Evolutionary conservation across 306 rosid species (phyloP), one percentile per base, ranked within the genome.

Genomic region (Vigna angularis): DNA sequence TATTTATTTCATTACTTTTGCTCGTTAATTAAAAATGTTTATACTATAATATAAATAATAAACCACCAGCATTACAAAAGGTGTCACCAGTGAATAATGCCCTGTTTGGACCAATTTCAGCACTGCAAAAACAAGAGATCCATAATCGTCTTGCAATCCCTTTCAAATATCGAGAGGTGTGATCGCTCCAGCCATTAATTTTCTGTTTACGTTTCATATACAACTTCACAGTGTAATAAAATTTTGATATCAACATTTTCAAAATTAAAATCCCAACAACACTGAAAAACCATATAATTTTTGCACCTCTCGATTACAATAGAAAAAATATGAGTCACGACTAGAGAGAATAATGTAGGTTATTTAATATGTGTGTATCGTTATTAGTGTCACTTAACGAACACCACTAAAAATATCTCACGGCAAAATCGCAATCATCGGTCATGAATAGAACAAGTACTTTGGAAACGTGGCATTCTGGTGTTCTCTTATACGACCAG

Each of bases 121-220:
- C 2, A 38, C 3, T 44, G 13, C 14, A 2, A 3, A 44, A 62
- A 62, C 66, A 56, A 79, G 83, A 48, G 80, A 57, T 22, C 80
- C 76, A 67, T 38, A 40, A 48, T 81, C 42, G 9, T 42, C 66
- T 58, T 59, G 49, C 76, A 68, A 81, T 75, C 81, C 65, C 72
- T 68, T 74, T 81, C 80, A 67, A 56, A 70, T 47, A 48, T 48
- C 34, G n/a, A 42, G 44, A 36, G 24, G 65, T 12, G 24, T 72
- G 66, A 34, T 62, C 40, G 57, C 57, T 79, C 48, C 34, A 59
- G 61, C 51, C 62, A 68, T 30, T 7, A 45, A 57, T 67, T 26
- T 26, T 13, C 11, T 17, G 48, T 11, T n/a, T 44, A 16, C 6
- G 62, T 28, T 42, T 38, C 9, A 38, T 6, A 38, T 38, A 38